Conservation (phyloP, 2,329 filamentous ascomycete species). For the Pestalotiopsis sp. region DNA sequence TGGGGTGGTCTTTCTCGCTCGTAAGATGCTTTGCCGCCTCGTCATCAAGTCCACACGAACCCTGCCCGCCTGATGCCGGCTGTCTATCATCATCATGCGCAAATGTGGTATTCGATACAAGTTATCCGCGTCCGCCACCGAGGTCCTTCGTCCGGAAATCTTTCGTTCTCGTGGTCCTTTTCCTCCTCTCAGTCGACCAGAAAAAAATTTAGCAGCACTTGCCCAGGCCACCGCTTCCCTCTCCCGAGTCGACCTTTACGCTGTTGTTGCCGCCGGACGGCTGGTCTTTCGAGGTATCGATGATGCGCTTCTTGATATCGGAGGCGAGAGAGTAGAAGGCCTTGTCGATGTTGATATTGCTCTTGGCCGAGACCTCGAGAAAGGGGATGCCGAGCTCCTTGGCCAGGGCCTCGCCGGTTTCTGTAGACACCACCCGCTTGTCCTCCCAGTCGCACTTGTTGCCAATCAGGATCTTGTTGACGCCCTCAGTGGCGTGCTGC, state of each 20-base stretch:
- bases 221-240: slow-evolving; percentile 56
- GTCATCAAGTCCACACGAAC: background rate
- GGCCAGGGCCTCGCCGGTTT: slow-evolving; percentile 89
- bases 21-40: background rate
- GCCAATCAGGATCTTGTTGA: slow-evolving; percentile 99
- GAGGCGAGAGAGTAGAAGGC: slow-evolving; percentile 94
- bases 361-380: slow-evolving; percentile 97
- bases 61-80: background rate
- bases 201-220: slow-evolving; percentile 72
- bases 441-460: slow-evolving; percentile 99
- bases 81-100: slow-evolving; percentile 9
- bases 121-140: slow-evolving; percentile 2
- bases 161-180: background rate
- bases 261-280: slow-evolving; percentile 55
- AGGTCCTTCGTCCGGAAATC: background rate
- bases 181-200: background rate
- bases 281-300: slow-evolving; percentile 85
- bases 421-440: slow-evolving; percentile 91
- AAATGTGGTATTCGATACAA: slow-evolving; percentile 10
- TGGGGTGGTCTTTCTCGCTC: background rate
- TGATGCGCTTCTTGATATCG: slow-evolving; percentile 98
- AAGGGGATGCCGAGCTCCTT: slow-evolving; percentile 97
- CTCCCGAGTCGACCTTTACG: slow-evolving; percentile 70
- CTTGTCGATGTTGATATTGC: slow-evolving; percentile 99
- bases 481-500: slow-evolving; percentile 96